Base-by-base conservation (phyloP, 2,329 filamentous ascomycete genomes). In the Amphichorda felina region DNA sequence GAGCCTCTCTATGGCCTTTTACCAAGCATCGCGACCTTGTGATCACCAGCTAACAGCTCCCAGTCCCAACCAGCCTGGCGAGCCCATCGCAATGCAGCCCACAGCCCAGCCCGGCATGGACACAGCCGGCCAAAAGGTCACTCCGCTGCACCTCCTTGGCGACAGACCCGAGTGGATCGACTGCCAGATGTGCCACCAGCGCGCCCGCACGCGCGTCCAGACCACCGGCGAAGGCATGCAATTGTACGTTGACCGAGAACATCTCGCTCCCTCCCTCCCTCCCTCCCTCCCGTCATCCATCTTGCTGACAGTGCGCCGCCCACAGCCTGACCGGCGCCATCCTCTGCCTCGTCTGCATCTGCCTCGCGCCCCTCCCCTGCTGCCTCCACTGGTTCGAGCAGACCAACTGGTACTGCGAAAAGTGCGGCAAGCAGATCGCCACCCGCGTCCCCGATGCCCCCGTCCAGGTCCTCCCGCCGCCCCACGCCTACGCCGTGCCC, bases 371-470 rank as follows among this genome's bases (percentile, higher is more conserved):
- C 36, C 35, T 57, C 11, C 53, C 53, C 6, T 55, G 53, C 38
- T 35, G 51, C 11, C 50, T 49, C 4, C 41, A 45, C 24, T 56
- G 53, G 54, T 56, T 50, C 35, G 52, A 56, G 40, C 43, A 53
- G 21, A 46, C 40, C 6, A 35, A 50, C 38, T 53, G 48, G 41
- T 46, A 37, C 30, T 57, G 54, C 46, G 41, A 43, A 8, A 25
- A 37, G 16, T 57, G 54, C 46, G 42, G 45, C 28, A 49, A 49
- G 33, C 43, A 45, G 38, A 46, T 57, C 4, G 54, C 54, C 16
- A 28, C 36, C 18, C 38, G 45, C 18, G 34, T 36, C 2, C 38
- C 49, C 27, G 44, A 46, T 14, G 44, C 45, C 1, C 34, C 35
- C 2, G 30, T 53, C 2, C 37, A 48, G 17, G 39, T 52, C 10